Evolutionary conservation across 2,329 filamentous ascomycete genomes (phyloP), one percentile per base, ranked within the genome.

Genomic region (Colletotrichum sp.): DNA sequence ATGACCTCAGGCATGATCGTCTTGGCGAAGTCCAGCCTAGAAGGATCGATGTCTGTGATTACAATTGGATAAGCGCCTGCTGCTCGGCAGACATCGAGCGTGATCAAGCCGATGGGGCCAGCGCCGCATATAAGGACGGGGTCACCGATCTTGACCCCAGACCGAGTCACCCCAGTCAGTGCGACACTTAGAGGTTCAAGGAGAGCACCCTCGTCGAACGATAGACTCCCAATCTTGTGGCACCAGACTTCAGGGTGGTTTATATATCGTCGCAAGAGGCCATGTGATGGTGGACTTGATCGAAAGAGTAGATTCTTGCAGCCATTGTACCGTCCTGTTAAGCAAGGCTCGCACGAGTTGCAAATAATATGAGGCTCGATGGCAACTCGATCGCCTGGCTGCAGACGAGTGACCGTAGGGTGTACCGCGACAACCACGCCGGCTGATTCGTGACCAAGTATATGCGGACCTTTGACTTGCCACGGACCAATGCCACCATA

Each of bases 351-450:
- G 90, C 96, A 98, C 81, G 91, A 90, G 84, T 94, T 92, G 90
- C 96, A 98, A 84, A 97, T 96, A 80, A 98, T 91, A 85, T 98
- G 97, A 76, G 96, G 96, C 87, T 98, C 96, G 82, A 98, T 91
- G 71, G 96, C 96, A 73, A 98, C 95, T 79, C 96, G 94, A 87
- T 98, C 96, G 82, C 96, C 96, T 55, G 94, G 89, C 82, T 95
- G 92, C 83, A 98, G 90, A 80, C 88, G 85, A 32, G 89, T 95
- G 74, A 98, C 96, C 30, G 94, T 95, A 48, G 95, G 91, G 85
- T 96, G 94, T 66, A 93, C 93, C 18, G 96, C 94, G 79, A 98
- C 90, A 75, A 98, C 86, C 81, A 94, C 93, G 77, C 96, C 96
- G 4, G 96, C 94, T 43, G 95, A 97, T 87, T 98, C 96, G 88